Evolutionary conservation across 2,329 filamentous ascomycete genomes (phyloP).

Genomic region (Claviceps sp.): DNA sequence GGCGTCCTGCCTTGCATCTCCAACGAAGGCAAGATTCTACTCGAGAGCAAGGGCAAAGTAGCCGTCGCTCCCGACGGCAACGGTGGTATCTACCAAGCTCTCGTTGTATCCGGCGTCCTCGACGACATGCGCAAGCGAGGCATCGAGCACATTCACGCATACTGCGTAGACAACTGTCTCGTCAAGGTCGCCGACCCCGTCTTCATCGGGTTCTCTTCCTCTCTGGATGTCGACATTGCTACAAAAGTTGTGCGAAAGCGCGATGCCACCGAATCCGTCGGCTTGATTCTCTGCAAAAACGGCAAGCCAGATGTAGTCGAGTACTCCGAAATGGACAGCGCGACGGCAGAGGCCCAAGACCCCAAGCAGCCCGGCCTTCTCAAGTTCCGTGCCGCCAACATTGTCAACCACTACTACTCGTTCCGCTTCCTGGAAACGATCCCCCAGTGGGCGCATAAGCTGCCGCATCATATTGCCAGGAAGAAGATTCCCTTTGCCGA

Average conservation of each 20-base stretch:
- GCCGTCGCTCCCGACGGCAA: constrained; percentile 96
- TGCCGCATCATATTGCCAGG: constrained; percentile 89
- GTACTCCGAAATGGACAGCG: constrained; percentile 90
- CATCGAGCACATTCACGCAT: constrained; percentile 89
- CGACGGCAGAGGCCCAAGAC: constrained; percentile 81
- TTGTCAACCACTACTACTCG: constrained; percentile 99
- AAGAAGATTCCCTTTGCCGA: constrained; percentile 96
- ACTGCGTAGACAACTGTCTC: constrained; percentile 99
- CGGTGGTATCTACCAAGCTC: constrained; percentile 87
- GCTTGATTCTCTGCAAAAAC: constrained; percentile 87
- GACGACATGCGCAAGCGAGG: constrained; percentile 80
- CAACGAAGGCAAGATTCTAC: constrained; percentile 91
- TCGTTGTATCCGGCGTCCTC: constrained; percentile 67
- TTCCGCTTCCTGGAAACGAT: constrained; percentile 86
- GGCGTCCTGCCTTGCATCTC: constrained; percentile 93
- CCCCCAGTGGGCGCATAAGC: constrained; percentile 68
- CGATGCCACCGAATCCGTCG: constrained; percentile 88
- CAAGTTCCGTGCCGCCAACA: constrained; percentile 96
- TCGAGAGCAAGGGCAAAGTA: constrained; percentile 81
- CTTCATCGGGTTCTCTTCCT: constrained; percentile 87
- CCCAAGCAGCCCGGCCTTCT: constrained; percentile 66
- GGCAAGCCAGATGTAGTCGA: constrained; percentile 95
- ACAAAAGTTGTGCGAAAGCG: constrained; percentile 99
- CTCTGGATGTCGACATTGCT: constrained; percentile 82
- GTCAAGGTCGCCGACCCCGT: constrained; percentile 94